Conservation (phyloP, 192 early-diverging fungal genomes). For the Podila clonocystis region DNA sequence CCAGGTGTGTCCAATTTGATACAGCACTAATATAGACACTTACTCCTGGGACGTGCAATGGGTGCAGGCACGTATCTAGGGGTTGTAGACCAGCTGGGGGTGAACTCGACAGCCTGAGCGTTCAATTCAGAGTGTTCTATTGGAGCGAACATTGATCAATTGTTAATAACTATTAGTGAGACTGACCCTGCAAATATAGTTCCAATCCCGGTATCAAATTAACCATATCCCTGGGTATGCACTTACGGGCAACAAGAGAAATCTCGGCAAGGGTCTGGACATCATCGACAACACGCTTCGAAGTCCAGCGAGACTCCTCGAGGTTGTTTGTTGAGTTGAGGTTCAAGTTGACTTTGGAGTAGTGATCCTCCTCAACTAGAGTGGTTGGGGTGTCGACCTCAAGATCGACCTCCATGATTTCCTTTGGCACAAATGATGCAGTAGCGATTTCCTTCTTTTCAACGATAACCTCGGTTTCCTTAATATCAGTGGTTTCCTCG, state of each 20-base stretch:
- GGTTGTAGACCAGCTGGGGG: slow-evolving; percentile 26
- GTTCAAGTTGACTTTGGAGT: slow-evolving; percentile 22
- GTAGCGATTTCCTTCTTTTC: slow-evolving; percentile 5
- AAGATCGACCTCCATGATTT: slow-evolving; percentile 6
- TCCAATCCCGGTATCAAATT: not conserved
- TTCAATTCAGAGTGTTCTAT: slow-evolving; percentile 51
- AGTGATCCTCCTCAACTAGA: slow-evolving; percentile 30
- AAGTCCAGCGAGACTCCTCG: slow-evolving; percentile 1
- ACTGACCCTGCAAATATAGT: not conserved
- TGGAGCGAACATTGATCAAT: no score
- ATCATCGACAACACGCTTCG: slow-evolving; percentile 10
- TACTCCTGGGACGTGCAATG: not conserved
- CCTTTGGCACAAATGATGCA: not conserved
- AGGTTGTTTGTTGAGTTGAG: slow-evolving; percentile 1
- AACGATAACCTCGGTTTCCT: not conserved
- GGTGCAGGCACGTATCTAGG: slow-evolving; percentile 3
- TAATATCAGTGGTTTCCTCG: not conserved
- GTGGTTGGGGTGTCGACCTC: slow-evolving; percentile 38
- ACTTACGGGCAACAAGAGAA: slow-evolving; percentile 46
- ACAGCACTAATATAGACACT: not conserved
- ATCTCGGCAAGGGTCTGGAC: slow-evolving; percentile 45
- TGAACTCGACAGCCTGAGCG: slow-evolving; percentile 40
- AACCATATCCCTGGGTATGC: not conserved
- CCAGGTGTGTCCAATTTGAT: no score
- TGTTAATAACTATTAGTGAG: not conserved